phyloP scores from a whole-genome alignment of 108 stramenopile species.

The Nannochloropsis salina region DNA sequence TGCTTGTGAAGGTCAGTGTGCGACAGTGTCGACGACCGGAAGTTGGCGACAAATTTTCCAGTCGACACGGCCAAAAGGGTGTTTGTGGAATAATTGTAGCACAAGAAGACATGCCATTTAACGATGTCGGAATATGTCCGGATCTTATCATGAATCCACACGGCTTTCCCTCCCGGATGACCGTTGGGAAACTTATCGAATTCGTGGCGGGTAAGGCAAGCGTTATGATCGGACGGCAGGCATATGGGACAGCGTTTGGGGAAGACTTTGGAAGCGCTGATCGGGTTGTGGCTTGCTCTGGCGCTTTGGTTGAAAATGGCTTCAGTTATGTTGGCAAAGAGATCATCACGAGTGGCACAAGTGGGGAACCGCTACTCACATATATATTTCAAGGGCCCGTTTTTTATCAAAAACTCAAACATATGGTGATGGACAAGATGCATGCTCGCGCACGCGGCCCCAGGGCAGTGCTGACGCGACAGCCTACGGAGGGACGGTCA shows the following conservation, averaged over 20 bases:
- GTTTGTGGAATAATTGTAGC: conserved; percentile 85
- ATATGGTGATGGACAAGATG: conserved; percentile 99
- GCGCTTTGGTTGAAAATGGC: conserved; percentile 74
- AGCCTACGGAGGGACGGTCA: conserved; percentile 94
- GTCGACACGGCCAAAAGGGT: conserved; percentile 98
- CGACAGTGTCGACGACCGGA: conserved; percentile 87
- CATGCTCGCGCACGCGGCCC: conserved; percentile 96
- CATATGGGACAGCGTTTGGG: conserved; percentile 93
- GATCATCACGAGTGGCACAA: conserved; percentile 82
- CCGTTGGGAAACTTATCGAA: conserved; percentile 97
- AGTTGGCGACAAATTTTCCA: conserved; percentile 97
- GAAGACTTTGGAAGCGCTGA: conserved; percentile 91
- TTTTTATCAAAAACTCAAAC: conserved; percentile 99
- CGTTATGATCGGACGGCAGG: conserved; percentile 78
- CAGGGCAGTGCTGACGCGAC: conserved; percentile 93
- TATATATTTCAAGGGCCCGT: conserved; percentile 96
- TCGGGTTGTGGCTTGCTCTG: conserved; percentile 60
- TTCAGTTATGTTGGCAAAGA: conserved; percentile 97
- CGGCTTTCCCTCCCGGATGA: conserved; percentile 98
- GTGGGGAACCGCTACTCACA: conserved; percentile 83
- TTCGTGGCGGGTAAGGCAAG: conserved; percentile 90
- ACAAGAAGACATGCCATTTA: conserved; percentile 96
- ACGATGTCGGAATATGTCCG: conserved; percentile 84
- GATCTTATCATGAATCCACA: conserved; percentile 99
- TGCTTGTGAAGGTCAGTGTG: conserved; percentile 87